Conservation (phyloP, 1,284 basidiomycete genomes). For the Microbotryum violaceum region DNA sequence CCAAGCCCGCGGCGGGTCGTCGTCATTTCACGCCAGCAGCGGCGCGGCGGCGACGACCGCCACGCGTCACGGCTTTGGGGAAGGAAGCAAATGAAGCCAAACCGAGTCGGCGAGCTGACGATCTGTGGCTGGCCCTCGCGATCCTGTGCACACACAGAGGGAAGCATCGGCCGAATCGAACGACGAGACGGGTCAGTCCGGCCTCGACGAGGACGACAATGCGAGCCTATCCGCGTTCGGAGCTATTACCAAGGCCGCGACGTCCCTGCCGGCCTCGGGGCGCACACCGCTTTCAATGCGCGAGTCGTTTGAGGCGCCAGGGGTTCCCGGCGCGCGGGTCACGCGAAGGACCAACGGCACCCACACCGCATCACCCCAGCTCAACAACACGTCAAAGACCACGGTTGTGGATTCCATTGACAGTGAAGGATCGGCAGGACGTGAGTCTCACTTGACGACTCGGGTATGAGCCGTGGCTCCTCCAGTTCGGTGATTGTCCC, state of each 20-base stretch:
- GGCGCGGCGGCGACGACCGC: too few relatives aligned
- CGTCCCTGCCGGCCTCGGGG: not conserved
- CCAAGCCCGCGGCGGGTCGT: too few relatives aligned
- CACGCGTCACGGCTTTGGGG: too few relatives aligned
- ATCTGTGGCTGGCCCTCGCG: not conserved
- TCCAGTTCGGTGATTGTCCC: too few relatives aligned
- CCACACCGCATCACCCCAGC: too few relatives aligned
- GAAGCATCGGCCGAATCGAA: constrained; percentile 30
- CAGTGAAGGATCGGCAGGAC: constrained; percentile 18
- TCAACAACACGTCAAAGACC: too few relatives aligned
- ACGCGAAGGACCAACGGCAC: not conserved
- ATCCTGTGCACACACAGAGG: constrained; percentile 11
- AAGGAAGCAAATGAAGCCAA: too few relatives aligned
- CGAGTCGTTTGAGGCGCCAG: not conserved
- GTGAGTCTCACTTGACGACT: constrained; percentile 6
- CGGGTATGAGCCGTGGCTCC: not conserved
- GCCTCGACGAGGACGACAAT: constrained; percentile 5
- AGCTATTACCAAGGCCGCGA: not conserved
- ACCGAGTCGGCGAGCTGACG: too few relatives aligned
- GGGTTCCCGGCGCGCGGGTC: not conserved
- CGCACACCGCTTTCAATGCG: not conserved
- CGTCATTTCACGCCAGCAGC: too few relatives aligned
- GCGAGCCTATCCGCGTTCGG: not conserved
- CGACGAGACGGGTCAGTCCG: constrained; percentile 20
- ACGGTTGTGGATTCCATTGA: not conserved